Evolutionary conservation across 140 eudicot genomes (phyloP), one percentile per base, ranked within the genome.

Genomic region (Eryngium alpinum): DNA sequence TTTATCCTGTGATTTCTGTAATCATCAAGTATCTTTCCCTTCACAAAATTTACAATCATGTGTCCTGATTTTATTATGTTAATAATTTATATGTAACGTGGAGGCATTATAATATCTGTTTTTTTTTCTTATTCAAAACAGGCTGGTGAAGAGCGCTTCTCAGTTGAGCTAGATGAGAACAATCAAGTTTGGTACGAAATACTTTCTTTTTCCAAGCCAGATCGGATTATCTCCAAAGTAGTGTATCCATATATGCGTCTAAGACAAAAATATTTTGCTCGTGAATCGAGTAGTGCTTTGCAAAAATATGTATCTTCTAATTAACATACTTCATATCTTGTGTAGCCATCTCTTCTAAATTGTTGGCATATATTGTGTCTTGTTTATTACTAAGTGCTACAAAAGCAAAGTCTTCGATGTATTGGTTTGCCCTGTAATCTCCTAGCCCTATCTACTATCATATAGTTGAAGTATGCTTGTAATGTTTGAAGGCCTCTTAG

Each of bases 71-170:
- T 34, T 29, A 59, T 53, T 38, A 0, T 11, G 10, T 46, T 46
- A 25, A 49, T 75, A 44, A 22, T n/a, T 25, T 13, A 43, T 63
- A 1, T 44, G 16, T 11, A 16, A 65, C 75, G 44, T 17, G 17
- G 75, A 32, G 75, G 46, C 49, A 18, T 9, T 65, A 6, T 15
- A 4, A 28, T 52, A 50, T 27, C 25, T 63, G 13, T 0, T 4
- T 28, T 65, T 66, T 80, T 75, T 25, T 69, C 28, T 2, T 7
- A 38, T 38, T 38, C n/a, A 79, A 77, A 82, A 59, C 98, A 94
- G 98, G 90, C 92, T 10, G 97, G 99, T 73, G 97, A 95, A 90
- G 99, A 95, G 82, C 93, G 99, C 3, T 95, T 95, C 87, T 91
- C 97, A 51, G 78, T 92, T 63, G 90, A 94, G 89, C 85, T 95